These are phyloP conservation scores for Phytophthora lateralis DNA, from an alignment of 352 stramenopile species.

Conservation along the genomic window DNA sequence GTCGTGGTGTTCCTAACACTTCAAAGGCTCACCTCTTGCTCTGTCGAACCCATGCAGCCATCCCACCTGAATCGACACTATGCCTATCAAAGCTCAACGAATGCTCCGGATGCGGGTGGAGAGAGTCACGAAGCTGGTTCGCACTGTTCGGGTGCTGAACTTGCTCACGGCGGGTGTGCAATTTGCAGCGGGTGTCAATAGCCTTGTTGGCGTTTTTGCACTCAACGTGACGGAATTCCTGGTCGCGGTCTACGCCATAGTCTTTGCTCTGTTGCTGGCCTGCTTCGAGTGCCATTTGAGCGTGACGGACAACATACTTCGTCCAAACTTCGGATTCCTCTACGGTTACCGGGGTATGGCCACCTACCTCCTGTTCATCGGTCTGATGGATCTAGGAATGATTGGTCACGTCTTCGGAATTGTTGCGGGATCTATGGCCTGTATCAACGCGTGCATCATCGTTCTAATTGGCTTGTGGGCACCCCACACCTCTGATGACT, in stretches of 20 bases:
- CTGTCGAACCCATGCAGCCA: constrained; percentile 3
- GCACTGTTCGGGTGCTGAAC: constrained; percentile 44
- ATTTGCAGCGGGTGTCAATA: constrained; percentile 46
- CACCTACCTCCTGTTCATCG: constrained; percentile 61
- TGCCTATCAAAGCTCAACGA: constrained; percentile 8
- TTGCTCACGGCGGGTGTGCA: constrained; percentile 48
- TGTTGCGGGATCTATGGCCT: constrained; percentile 42
- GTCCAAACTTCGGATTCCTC: constrained; percentile 65
- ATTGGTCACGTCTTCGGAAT: constrained; percentile 43
- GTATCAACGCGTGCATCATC: constrained; percentile 48
- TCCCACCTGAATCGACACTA: constrained; percentile 1
- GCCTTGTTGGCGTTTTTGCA: constrained; percentile 44
- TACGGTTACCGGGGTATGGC: constrained; percentile 60
- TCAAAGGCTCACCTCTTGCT: background rate
- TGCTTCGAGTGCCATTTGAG: constrained; percentile 60
- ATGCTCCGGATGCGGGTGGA: constrained; percentile 32
- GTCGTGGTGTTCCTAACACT: background rate
- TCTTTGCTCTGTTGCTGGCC: constrained; percentile 55
- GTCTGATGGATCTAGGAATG: constrained; percentile 65
- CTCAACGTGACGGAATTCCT: constrained; percentile 48
- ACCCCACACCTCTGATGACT: constrained; percentile 18
- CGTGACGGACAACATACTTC: constrained; percentile 49
- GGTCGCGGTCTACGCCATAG: constrained; percentile 55
- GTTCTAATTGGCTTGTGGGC: constrained; percentile 39
- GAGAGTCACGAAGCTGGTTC: constrained; percentile 34